phyloP scores from a whole-genome alignment of 495 filamentous ascomycete genomes.

The Annulohypoxylon nitens region DNA sequence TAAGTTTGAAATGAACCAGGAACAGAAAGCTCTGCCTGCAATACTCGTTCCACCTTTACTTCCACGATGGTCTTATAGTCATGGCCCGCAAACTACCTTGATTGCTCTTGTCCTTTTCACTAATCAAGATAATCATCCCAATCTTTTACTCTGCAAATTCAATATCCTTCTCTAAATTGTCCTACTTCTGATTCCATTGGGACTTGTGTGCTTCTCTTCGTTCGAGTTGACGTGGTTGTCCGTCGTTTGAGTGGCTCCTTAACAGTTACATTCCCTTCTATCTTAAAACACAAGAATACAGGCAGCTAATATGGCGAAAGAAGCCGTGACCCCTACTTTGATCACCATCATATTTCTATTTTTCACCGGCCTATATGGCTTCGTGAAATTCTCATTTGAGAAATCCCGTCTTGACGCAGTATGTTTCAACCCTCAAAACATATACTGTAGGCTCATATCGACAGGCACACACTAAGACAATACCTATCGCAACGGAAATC shows the following conservation, averaged over 20 bases:
- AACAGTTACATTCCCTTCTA: slow-evolving; percentile 1
- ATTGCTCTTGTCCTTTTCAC: neutral
- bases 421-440: neutral
- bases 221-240: neutral
- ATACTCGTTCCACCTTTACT: slow-evolving; percentile 5
- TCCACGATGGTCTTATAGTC: neutral
- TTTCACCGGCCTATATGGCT: slow-evolving; percentile 33
- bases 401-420: slow-evolving; percentile 1
- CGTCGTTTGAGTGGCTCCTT: neutral
- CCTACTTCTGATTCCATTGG: neutral
- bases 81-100: neutral
- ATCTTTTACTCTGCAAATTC: neutral
- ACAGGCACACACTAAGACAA: neutral
- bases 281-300: neutral
- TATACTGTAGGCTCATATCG: slow-evolving; percentile 17
- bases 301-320: slow-evolving; percentile 18
- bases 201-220: neutral
- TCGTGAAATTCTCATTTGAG: slow-evolving; percentile 35
- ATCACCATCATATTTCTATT: slow-evolving; percentile 20
- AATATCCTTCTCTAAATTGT: neutral
- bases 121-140: neutral
- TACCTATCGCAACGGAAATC: neutral
- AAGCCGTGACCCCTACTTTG: slow-evolving; percentile 15
- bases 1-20: neutral
- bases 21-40: slow-evolving; percentile 9